phyloP scores from a whole-genome alignment of 176 grass and related monocot species.

The Melocanna baccifera region DNA sequence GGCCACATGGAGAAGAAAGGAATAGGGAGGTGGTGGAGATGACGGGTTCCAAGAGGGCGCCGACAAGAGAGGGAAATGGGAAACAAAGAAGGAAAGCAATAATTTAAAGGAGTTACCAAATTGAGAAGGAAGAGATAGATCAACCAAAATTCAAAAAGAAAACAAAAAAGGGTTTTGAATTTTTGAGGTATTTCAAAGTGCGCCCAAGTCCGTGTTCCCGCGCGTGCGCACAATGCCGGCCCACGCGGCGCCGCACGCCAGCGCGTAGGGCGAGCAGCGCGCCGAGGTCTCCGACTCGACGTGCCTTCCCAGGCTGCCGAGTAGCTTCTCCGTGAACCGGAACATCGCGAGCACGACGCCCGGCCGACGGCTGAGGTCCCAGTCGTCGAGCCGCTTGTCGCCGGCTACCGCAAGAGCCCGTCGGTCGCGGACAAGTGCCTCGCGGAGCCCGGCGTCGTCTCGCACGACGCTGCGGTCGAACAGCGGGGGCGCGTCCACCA shows the following conservation, averaged over 20 bases:
- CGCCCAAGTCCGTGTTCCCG: background rate
- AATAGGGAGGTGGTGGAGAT: too few relatives aligned
- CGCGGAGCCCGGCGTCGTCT: conserved; percentile 43
- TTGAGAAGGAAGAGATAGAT: too few relatives aligned
- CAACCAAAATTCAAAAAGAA: too few relatives aligned
- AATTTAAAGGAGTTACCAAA: too few relatives aligned
- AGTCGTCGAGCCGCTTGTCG: background rate
- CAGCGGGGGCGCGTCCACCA: conserved; percentile 25
- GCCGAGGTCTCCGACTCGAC: conserved; percentile 16
- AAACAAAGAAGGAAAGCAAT: too few relatives aligned
- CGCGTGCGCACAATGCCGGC: conserved; percentile 54
- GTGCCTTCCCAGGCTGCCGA: background rate
- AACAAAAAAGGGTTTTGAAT: too few relatives aligned
- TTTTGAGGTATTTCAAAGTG: too few relatives aligned
- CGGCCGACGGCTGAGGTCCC: conserved; percentile 24
- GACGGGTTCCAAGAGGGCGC: too few relatives aligned
- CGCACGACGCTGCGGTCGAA: conserved; percentile 45
- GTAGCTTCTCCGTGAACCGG: conserved; percentile 36
- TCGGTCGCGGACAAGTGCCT: conserved; percentile 16
- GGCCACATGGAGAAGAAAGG: too few relatives aligned
- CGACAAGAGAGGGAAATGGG: too few relatives aligned
- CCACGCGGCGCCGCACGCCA: conserved; percentile 78
- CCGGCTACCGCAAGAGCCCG: background rate
- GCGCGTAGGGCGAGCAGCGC: conserved; percentile 58
- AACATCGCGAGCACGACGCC: conserved; percentile 34